A percentile compares a stretch with the other conserved stretches of the same genome.
Evolutionary conservation across 2,329 filamentous ascomycete genomes (phyloP).

Genomic region (Penicillium brasilianum): DNA sequence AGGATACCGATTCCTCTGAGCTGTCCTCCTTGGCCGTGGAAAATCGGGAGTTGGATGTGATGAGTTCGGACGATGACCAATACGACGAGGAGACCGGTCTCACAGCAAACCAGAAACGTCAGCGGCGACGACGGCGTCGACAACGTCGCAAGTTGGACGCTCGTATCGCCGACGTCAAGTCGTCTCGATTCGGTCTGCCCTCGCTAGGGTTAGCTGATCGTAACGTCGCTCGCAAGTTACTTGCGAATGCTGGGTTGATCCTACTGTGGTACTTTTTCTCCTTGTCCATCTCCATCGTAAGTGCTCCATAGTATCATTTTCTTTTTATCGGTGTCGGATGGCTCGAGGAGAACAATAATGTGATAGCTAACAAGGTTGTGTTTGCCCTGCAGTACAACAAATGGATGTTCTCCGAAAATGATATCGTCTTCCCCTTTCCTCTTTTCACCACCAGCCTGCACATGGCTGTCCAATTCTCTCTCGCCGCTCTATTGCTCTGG

Average conservation of each 20-base stretch:
- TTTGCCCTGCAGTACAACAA: constrained; percentile 79
- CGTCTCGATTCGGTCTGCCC: constrained; percentile 72
- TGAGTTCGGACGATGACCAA: constrained; percentile 73
- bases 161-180: constrained; percentile 64
- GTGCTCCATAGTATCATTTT: constrained; percentile 39
- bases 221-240: constrained; percentile 69
- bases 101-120: constrained; percentile 70
- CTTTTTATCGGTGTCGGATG: neutral
- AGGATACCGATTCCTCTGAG: constrained; percentile 47
- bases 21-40: constrained; percentile 48
- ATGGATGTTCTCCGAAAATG: constrained; percentile 94
- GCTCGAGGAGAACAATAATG: neutral
- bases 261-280: constrained; percentile 91
- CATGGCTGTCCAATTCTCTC: constrained; percentile 90
- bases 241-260: constrained; percentile 81
- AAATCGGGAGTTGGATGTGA: constrained; percentile 60
- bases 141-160: constrained; percentile 73
- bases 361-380: neutral
- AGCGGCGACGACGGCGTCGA: constrained; percentile 69
- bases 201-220: constrained; percentile 68
- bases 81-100: constrained; percentile 91
- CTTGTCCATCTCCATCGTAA: constrained; percentile 85
- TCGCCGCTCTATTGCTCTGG: constrained; percentile 78
- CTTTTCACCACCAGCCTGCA: constrained; percentile 94
- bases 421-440: constrained; percentile 89